Percentiles rank a stretch among this genome's conserved stretches.
phyloP scores from a whole-genome alignment of 495 filamentous ascomycete species.

The Lasiosphaeris hirsuta region DNA sequence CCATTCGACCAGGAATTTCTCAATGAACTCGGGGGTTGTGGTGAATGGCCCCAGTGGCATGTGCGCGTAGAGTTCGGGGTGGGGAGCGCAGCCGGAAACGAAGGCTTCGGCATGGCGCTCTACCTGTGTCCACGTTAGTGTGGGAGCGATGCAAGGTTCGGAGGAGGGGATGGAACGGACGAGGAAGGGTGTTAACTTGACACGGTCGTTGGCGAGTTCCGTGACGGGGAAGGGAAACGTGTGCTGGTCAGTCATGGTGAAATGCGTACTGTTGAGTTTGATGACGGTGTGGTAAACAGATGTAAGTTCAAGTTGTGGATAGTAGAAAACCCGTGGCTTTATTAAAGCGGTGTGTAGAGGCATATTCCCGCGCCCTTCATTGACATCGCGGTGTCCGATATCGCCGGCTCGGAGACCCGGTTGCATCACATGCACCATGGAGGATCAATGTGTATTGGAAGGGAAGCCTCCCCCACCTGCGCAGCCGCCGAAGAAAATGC shows the following conservation, averaged over 20 bases:
- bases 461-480: no score
- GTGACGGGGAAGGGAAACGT: conserved; percentile 16
- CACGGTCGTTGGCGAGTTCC: conserved; percentile 14
- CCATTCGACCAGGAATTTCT: background rate
- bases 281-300: no score
- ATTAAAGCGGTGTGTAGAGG: no score
- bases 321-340: no score
- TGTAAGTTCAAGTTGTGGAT: no score
- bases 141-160: background rate
- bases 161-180: background rate
- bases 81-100: conserved; percentile 1
- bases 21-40: conserved; percentile 5
- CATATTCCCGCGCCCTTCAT: no score
- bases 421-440: no score
- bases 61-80: conserved; percentile 21
- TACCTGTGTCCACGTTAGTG: background rate
- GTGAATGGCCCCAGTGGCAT: conserved; percentile 16
- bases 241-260: background rate
- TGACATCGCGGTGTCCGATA: no score
- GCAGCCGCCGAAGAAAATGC: no score
- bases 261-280: no score
- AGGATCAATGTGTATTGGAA: no score
- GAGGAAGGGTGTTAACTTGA: conserved; percentile 18
- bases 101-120: conserved; percentile 9
- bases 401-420: no score